Percentiles rank a stretch among this genome's conserved stretches.
phyloP scores from a whole-genome alignment of 1,139 yeast genomes.

The Pneumocystis murina region DNA sequence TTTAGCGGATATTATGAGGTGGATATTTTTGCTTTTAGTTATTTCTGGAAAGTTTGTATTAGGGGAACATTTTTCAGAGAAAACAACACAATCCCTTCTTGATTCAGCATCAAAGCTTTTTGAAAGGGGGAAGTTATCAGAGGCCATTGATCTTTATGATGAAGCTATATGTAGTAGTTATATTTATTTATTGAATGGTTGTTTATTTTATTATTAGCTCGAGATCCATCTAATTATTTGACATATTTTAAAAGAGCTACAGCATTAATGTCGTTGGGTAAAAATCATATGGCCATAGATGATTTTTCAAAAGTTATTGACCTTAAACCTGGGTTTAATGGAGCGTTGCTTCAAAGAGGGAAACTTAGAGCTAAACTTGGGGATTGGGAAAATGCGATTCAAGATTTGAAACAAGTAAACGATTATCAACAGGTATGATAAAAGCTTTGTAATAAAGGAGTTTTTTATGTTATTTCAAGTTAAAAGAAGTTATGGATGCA shows the following conservation, averaged over 20 bases:
- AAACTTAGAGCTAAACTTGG: slow-evolving; percentile 24
- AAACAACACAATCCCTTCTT: slow-evolving; percentile 8
- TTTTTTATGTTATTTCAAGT: slow-evolving; percentile 6
- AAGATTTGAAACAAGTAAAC: slow-evolving; percentile 12
- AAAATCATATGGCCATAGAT: slow-evolving; percentile 24
- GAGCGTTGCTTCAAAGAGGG: slow-evolving; percentile 26
- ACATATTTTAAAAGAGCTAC: slow-evolving; percentile 28
- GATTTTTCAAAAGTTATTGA: slow-evolving; percentile 25
- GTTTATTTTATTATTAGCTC: background rate
- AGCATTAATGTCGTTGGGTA: slow-evolving; percentile 25
- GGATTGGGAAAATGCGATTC: slow-evolving; percentile 20
- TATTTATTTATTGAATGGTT: slow-evolving; percentile 13
- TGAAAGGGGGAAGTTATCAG: slow-evolving; percentile 17
- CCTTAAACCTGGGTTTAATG: slow-evolving; percentile 24
- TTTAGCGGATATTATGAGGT: background rate
- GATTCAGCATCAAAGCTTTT: slow-evolving; percentile 17
- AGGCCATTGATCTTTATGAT: slow-evolving; percentile 46
- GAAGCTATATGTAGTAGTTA: slow-evolving; percentile 19
- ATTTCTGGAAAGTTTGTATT: background rate
- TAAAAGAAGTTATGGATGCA: slow-evolving; percentile 4
- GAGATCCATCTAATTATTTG: slow-evolving; percentile 18
- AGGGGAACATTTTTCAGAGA: background rate
- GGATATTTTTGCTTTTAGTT: background rate
- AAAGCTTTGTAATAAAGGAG: slow-evolving; percentile 10
- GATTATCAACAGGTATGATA: slow-evolving; percentile 6